Percentiles rank a stretch among this genome's conserved stretches.
phyloP scores from a whole-genome alignment of 2,329 filamentous ascomycete species.

The Trichothecium roseum region DNA sequence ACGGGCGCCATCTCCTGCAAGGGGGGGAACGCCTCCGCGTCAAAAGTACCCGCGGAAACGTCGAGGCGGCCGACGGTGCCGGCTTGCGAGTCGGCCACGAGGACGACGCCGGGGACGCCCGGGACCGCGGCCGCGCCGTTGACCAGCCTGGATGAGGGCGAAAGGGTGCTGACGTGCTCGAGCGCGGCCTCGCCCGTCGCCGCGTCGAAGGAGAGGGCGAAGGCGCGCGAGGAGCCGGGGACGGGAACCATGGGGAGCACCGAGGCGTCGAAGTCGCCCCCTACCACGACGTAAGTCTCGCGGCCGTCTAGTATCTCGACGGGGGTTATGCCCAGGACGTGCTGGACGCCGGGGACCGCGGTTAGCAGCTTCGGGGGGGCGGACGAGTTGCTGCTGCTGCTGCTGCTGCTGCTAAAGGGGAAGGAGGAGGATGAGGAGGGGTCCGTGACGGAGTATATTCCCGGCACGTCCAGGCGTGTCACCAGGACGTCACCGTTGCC shows the following conservation, averaged over 20 bases:
- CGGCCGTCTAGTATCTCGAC: constrained; percentile 2
- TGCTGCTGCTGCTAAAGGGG: too few relatives aligned
- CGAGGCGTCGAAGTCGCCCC: constrained; percentile 9
- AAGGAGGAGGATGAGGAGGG: constrained; percentile 8
- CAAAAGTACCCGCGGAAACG: constrained; percentile 6
- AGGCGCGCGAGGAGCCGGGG: constrained; percentile 8
- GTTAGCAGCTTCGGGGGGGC: too few relatives aligned
- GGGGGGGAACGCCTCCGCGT: constrained; percentile 5
- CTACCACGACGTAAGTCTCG: constrained; percentile 9
- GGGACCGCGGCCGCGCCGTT: constrained; percentile 7
- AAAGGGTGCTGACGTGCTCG: constrained; percentile 8
- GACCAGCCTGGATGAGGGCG: constrained; percentile 3
- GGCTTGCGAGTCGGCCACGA: constrained; percentile 7
- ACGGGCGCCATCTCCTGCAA: too few relatives aligned
- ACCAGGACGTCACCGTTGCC: constrained; percentile 9
- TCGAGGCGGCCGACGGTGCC: constrained; percentile 7
- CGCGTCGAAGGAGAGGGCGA: constrained; percentile 4
- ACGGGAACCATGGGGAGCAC: constrained; percentile 2
- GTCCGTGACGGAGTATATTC: constrained; percentile 8
- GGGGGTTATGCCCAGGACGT: constrained; percentile 9
- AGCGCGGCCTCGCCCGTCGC: constrained; percentile 3
- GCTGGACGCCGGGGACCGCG: constrained; percentile 10
- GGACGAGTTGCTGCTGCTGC: too few relatives aligned
- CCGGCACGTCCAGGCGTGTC: constrained; percentile 8
- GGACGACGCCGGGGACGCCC: constrained; percentile 8